A percentile compares a stretch with the other conserved stretches of the same genome.
Evolutionary conservation across 768 basidiomycete species (phyloP).

Genomic region (Mycena belliarum): DNA sequence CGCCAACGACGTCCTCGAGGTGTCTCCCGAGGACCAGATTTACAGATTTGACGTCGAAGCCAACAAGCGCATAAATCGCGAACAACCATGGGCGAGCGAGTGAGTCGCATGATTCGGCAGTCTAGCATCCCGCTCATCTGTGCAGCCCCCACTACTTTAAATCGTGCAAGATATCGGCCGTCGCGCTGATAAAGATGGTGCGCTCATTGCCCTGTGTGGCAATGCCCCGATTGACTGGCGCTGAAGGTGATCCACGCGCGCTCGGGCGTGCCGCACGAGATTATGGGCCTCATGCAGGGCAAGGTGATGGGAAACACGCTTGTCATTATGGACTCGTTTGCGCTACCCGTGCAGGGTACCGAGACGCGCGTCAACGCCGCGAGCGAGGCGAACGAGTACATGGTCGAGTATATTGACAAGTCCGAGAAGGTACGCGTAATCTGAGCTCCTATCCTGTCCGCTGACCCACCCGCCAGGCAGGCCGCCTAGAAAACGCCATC

Average conservation of each 20-base stretch:
- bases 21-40: constrained; percentile 78
- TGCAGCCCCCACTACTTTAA: constrained; percentile 79
- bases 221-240: too few species aligned
- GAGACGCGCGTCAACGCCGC: constrained; percentile 97
- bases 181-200: constrained; percentile 95
- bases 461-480: constrained; percentile 54
- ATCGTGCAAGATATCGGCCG: constrained; percentile 91
- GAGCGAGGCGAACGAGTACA: constrained; percentile 95
- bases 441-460: too few species aligned
- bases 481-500: constrained; percentile 81
- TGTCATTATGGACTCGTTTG: constrained; percentile 94
- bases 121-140: neutral
- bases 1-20: constrained; percentile 66
- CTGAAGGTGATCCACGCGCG: constrained; percentile 93
- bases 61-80: constrained; percentile 65
- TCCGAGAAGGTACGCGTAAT: constrained; percentile 85
- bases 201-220: too few species aligned
- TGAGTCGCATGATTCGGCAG: constrained; percentile 44
- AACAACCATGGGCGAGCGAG: constrained; percentile 88
- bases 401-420: constrained; percentile 89
- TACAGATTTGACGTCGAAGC: constrained; percentile 72
- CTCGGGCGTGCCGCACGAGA: constrained; percentile 96
- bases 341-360: constrained; percentile 95
- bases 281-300: constrained; percentile 99
- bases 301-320: constrained; percentile 80